phyloP scores from a whole-genome alignment of 164 flowering plant species.

The Akebia trifoliata region DNA sequence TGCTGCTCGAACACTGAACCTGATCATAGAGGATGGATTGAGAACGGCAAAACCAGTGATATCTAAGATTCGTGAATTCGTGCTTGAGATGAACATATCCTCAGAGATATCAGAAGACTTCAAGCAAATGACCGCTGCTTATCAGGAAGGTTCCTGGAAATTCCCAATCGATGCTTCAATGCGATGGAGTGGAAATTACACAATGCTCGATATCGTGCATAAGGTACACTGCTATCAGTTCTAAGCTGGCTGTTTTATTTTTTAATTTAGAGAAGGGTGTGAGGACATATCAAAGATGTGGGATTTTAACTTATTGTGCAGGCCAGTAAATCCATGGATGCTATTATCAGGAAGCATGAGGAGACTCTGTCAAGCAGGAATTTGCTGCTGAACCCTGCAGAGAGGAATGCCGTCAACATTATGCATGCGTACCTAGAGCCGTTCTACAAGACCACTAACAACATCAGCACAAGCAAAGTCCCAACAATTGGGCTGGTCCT shows the following conservation, averaged over 20 bases:
- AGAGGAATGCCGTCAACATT: constrained; percentile 53
- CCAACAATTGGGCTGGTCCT: constrained; percentile 78
- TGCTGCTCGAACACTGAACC: constrained; percentile 81
- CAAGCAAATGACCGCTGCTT: constrained; percentile 46
- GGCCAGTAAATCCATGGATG: constrained; percentile 82
- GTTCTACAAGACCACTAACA: constrained; percentile 76
- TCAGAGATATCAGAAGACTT: constrained; percentile 60
- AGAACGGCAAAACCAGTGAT: constrained; percentile 58
- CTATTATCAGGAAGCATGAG: constrained; percentile 63
- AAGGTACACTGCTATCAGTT: constrained; percentile 46
- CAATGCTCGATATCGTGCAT: constrained; percentile 76
- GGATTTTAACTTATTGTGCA: constrained; percentile 22
- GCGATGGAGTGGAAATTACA: constrained; percentile 88
- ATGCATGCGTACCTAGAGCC: constrained; percentile 71
- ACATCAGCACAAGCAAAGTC: constrained; percentile 70
- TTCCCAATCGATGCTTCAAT: constrained; percentile 77
- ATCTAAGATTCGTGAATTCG: constrained; percentile 69
- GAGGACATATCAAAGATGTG: constrained; percentile 2
- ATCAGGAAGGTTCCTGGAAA: constrained; percentile 84
- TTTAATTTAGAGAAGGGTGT: too few relatives aligned
- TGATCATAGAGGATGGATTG: constrained; percentile 78
- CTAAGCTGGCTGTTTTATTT: too few relatives aligned
- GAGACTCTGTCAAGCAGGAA: constrained; percentile 41
- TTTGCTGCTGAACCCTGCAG: constrained; percentile 49
- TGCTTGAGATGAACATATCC: constrained; percentile 70